Evolutionary conservation across 1,284 basidiomycete species (phyloP), one percentile per base, ranked within the genome.

Genomic region (Volvariella surrecta): DNA sequence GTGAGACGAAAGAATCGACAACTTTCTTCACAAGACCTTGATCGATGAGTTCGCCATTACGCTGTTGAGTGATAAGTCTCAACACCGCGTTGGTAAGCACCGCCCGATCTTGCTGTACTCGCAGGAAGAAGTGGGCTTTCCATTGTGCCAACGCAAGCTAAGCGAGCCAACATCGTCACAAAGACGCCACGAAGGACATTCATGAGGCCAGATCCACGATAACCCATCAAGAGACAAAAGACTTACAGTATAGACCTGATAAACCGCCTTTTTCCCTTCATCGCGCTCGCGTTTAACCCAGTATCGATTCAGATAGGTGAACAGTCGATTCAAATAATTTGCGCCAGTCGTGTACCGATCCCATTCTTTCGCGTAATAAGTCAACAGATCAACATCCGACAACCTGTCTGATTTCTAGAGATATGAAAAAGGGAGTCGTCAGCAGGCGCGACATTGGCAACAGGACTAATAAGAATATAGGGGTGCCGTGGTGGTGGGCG

Each of bases 211-310:
- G n/a, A n/a, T n/a, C n/a, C n/a, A n/a, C n/a, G 24, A 39, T 24
- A 40, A 31, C 39, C n/a, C n/a, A n/a, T n/a, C n/a, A n/a, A n/a
- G n/a, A n/a, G n/a, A n/a, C n/a, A n/a, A n/a, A n/a, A n/a, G n/a
- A n/a, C 88, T 57, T 58, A 95, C 92, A 21, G 94, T 99, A 66
- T 98, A 99, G 20, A 99, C 90, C 3, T 82, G 83, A 64, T 96
- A 97, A 34, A 98, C 87, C 42, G 88, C 86, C 66, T 94, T 98
- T 57, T 92, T 79, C 3, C 96, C 96, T 61, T 99, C 95, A 56
- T 99, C 96, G 60, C 95, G 86, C 62, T 99, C 94, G 37, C 95
- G 81, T 68, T 96, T 97, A 40, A 99, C 94, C 96, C 96, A 99
- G 66, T 98, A 93, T 47, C 95, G 89, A 62, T 99, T 98, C 48